A percentile compares a stretch with the other conserved stretches of the same genome.
Evolutionary conservation across 2,329 filamentous ascomycete genomes (phyloP).

Genomic region (Drechmeria coniospora): DNA sequence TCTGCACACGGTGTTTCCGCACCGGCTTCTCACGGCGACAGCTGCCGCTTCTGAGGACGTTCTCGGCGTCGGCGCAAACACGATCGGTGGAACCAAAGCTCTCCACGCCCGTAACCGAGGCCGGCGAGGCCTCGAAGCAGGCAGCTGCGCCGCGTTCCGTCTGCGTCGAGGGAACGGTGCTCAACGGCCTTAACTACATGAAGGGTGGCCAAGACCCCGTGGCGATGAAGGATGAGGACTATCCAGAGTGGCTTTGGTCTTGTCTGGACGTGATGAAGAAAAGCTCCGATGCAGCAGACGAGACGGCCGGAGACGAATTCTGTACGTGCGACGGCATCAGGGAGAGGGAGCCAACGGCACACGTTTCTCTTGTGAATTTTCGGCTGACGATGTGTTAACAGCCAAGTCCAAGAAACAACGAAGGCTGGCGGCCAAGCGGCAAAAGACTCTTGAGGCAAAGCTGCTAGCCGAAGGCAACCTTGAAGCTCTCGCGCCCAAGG

Average conservation of each 20-base stretch:
- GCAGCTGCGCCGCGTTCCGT: conserved; percentile 25
- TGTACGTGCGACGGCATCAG: conserved; percentile 38
- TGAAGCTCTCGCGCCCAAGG: conserved; percentile 48
- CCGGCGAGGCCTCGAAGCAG: conserved; percentile 15
- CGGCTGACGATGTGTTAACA: conserved; percentile 15
- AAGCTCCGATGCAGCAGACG: conserved; percentile 29
- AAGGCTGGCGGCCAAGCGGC: conserved; percentile 51
- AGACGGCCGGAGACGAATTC: conserved; percentile 56
- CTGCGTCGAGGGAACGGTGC: conserved; percentile 51
- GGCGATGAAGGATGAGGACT: conserved; percentile 58
- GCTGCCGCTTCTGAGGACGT: conserved; percentile 17
- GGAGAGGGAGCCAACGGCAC: neutral
- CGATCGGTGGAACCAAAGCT: conserved; percentile 22
- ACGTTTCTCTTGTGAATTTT: neutral
- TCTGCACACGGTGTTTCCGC: conserved; percentile 34
- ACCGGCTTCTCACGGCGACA: conserved; percentile 18
- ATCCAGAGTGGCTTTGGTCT: conserved; percentile 68
- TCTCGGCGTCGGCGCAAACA: conserved; percentile 23
- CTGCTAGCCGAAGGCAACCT: conserved; percentile 51
- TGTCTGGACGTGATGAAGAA: conserved; percentile 50
- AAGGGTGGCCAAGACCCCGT: conserved; percentile 61
- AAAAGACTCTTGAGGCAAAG: conserved; percentile 38
- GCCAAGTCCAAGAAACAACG: conserved; percentile 78
- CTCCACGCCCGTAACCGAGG: conserved; percentile 17
- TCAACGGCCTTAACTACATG: conserved; percentile 62